Evolutionary conservation across 225 moss, liverwort and hornwort species (phyloP).

Genomic region (Thuidium tamariscinum): DNA sequence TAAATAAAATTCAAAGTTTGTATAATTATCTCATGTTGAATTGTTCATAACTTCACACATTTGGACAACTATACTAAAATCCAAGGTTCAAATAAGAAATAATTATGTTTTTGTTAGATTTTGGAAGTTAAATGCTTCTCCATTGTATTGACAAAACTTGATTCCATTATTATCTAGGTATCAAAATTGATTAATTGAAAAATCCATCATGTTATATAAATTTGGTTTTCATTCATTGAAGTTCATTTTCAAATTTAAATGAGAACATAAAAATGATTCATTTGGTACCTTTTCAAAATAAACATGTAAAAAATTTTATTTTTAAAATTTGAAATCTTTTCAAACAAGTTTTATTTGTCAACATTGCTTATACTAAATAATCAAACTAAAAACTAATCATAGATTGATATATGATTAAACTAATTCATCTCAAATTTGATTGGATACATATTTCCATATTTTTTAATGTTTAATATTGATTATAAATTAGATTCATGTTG

Average conservation of each 20-base stretch:
- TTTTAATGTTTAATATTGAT: background rate
- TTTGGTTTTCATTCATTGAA: background rate
- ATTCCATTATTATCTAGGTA: too few species aligned
- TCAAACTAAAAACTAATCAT: background rate
- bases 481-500: background rate
- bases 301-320: background rate
- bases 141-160: background rate
- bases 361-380: background rate
- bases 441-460: rapidly evolving
- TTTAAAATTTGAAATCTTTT: background rate
- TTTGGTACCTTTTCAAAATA: background rate
- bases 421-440: background rate
- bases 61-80: background rate
- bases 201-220: background rate
- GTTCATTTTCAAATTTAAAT: background rate
- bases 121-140: too few species aligned
- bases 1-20: rapidly evolving
- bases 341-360: background rate
- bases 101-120: background rate
- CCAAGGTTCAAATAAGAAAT: background rate
- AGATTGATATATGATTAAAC: too few species aligned
- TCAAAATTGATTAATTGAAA: background rate
- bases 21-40: too few species aligned
- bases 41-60: background rate
- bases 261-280: too few species aligned